Conservation (phyloP, 768 basidiomycete genomes). For the Phylloporus scabripes region DNA sequence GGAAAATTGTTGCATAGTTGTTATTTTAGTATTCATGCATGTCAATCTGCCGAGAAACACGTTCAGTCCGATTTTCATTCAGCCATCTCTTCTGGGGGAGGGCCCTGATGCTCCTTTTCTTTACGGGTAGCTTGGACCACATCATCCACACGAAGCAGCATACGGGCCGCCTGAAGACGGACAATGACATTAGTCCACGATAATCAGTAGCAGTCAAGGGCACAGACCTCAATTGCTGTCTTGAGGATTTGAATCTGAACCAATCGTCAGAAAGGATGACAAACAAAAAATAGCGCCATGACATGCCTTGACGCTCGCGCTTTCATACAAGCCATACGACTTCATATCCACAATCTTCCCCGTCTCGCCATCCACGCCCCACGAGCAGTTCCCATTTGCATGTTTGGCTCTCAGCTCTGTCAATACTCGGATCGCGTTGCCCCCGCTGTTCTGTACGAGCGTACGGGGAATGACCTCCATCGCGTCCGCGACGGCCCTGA, state of each 20-base stretch:
- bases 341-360: slow-evolving; percentile 98
- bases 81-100: slow-evolving; percentile 54
- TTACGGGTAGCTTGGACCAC: slow-evolving; percentile 86
- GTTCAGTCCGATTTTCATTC: slow-evolving; percentile 5
- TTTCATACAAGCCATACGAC: slow-evolving; percentile 88
- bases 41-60: neutral
- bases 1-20: slow-evolving; percentile 5
- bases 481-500: slow-evolving; percentile 88
- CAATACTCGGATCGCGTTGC: slow-evolving; percentile 88
- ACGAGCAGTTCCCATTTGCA: slow-evolving; percentile 82
- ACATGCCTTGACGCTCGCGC: slow-evolving; percentile 86
- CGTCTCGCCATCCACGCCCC: slow-evolving; percentile 94
- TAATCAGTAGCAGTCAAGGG: neutral
- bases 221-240: slow-evolving; percentile 84
- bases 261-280: neutral
- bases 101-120: slow-evolving; percentile 46
- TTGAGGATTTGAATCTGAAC: slow-evolving; percentile 88
- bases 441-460: slow-evolving; percentile 90
- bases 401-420: slow-evolving; percentile 97
- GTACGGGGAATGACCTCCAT: slow-evolving; percentile 97
- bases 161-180: slow-evolving; percentile 64
- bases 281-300: neutral
- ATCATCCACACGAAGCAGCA: slow-evolving; percentile 90
- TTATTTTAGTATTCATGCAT: slow-evolving; percentile 13
- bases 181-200: neutral